phyloP scores from a whole-genome alignment of 176 grass and related monocot genomes.

The Oryza nivara region DNA sequence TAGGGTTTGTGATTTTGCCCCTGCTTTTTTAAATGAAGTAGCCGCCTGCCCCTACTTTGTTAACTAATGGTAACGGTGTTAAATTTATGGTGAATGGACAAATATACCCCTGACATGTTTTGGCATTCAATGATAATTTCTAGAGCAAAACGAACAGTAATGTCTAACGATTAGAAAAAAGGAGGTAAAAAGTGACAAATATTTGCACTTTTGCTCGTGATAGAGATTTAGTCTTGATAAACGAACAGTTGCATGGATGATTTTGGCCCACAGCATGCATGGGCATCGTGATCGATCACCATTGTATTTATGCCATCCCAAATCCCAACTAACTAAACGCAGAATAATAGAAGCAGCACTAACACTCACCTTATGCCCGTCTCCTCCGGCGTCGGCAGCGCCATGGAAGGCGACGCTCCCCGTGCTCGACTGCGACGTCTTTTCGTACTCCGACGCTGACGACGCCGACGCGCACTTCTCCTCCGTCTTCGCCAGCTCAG shows the following conservation, averaged over 20 bases:
- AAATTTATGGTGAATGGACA: too few relatives aligned
- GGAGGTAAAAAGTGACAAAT: not conserved
- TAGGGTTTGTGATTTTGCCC: too few relatives aligned
- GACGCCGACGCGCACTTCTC: not conserved
- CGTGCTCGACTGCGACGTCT: not conserved
- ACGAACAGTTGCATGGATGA: not conserved
- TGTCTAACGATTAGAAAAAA: not conserved
- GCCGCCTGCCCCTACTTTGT: too few relatives aligned
- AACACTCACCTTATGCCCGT: slow-evolving; percentile 43
- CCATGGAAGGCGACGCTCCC: not conserved
- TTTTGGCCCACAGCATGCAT: slow-evolving; percentile 13
- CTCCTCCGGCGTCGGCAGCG: not conserved
- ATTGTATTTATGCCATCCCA: slow-evolving; percentile 18
- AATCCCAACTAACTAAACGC: slow-evolving; percentile 33
- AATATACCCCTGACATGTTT: too few relatives aligned
- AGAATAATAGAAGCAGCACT: slow-evolving; percentile 42
- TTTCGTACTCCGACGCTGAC: slow-evolving; percentile 19
- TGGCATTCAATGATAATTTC: not conserved
- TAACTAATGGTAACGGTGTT: too few relatives aligned
- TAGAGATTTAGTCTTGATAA: not conserved
- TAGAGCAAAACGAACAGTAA: not conserved
- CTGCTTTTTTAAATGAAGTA: too few relatives aligned
- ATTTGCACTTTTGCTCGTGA: not conserved
- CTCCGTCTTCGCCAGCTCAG: not conserved
- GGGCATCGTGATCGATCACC: slow-evolving; percentile 43